Percentiles rank a stretch among this genome's conserved stretches.
phyloP scores from a whole-genome alignment of 176 grass and related monocot species.

The Rhipidocladum racemiflorum region DNA sequence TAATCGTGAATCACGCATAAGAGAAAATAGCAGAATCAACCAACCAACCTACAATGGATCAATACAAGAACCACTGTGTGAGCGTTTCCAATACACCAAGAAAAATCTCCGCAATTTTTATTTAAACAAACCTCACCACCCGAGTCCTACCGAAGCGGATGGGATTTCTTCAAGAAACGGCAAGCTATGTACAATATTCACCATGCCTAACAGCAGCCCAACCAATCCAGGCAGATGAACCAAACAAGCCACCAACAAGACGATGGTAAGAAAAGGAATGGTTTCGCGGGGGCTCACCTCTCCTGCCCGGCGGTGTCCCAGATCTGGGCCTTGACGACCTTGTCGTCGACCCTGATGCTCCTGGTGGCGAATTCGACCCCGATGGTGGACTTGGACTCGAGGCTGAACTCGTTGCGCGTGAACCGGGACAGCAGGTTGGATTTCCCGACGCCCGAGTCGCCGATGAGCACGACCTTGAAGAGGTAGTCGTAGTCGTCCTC shows the following conservation, averaged over 20 bases:
- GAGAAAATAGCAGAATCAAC: not conserved
- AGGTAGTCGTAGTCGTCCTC: slow-evolving; percentile 93
- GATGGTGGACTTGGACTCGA: slow-evolving; percentile 93
- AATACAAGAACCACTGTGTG: not conserved
- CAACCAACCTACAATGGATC: not conserved
- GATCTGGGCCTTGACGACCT: slow-evolving; percentile 84
- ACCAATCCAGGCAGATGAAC: not conserved
- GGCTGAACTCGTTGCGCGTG: slow-evolving; percentile 87
- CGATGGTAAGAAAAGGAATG: too few species aligned
- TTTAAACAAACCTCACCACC: not conserved
- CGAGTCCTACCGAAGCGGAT: not conserved
- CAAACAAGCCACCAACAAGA: not conserved
- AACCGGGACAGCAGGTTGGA: slow-evolving; percentile 77
- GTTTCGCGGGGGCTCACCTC: slow-evolving; percentile 14
- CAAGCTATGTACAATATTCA: not conserved
- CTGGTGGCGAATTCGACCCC: slow-evolving; percentile 85
- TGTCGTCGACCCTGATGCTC: slow-evolving; percentile 66
- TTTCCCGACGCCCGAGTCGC: slow-evolving; percentile 79
- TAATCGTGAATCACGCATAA: not conserved
- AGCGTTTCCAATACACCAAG: not conserved
- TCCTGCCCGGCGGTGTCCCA: slow-evolving; percentile 86
- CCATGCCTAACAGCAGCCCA: not conserved
- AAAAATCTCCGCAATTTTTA: not conserved
- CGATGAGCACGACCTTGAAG: slow-evolving; percentile 86
- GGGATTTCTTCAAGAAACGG: not conserved